These are phyloP conservation scores for Aureobasidium namibiae DNA, from an alignment of 2,329 filamentous ascomycete species.

Conservation along the genomic window DNA sequence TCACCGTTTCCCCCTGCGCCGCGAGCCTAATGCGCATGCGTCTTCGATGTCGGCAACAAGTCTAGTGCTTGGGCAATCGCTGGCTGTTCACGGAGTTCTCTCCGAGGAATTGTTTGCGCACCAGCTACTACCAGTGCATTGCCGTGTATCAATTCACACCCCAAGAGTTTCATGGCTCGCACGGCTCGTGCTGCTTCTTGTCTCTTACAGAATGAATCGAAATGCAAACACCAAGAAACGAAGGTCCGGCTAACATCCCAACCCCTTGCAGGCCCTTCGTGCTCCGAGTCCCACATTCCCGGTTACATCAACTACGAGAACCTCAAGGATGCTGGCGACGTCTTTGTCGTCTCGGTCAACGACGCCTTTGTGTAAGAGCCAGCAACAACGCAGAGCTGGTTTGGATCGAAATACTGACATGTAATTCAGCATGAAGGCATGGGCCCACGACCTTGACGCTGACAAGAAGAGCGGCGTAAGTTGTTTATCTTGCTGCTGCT, in stretches of 20 bases:
- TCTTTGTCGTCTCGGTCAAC: constrained; percentile 89
- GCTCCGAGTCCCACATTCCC: constrained; percentile 67
- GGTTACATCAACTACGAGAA: constrained; percentile 75
- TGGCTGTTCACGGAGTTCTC: neutral
- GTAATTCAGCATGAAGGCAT: constrained; percentile 70
- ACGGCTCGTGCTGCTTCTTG: neutral
- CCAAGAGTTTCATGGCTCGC: neutral
- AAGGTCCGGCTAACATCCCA: neutral
- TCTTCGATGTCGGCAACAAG: neutral
- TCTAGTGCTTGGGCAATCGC: neutral
- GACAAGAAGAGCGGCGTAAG: constrained; percentile 53
- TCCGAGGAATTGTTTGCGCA: neutral
- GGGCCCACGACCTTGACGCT: constrained; percentile 71
- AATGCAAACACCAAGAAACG: neutral
- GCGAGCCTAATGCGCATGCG: neutral
- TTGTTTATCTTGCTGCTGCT: constrained; percentile 24
- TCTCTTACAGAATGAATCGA: neutral
- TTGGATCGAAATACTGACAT: neutral
- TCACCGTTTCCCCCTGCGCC: neutral
- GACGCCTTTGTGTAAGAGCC: constrained; percentile 74
- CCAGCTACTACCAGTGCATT: too few species aligned
- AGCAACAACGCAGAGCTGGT: neutral
- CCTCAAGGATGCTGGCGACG: constrained; percentile 69
- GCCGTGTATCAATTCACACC: neutral
- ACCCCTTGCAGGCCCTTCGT: constrained; percentile 42